These are phyloP conservation scores for Zygotorulaspora chibaensis DNA, from an alignment of 805 yeast genomes.

Conservation along the genomic window DNA sequence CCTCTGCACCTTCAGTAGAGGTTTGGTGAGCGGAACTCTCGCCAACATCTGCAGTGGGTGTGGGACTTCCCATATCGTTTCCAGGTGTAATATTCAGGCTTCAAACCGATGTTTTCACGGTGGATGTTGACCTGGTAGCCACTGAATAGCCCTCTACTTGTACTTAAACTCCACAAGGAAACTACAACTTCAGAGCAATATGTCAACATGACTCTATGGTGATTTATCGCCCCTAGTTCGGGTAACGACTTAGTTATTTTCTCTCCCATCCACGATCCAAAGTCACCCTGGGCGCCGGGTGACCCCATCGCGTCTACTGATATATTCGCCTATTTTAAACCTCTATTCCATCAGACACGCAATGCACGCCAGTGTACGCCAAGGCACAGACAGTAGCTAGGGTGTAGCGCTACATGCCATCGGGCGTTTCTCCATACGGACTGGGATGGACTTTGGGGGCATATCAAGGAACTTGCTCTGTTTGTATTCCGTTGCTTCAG, in stretches of 20 bases:
- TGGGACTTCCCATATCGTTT: constrained; percentile 1
- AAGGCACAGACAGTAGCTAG: too few species aligned
- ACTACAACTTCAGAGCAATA: not conserved
- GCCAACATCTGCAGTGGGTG: not conserved
- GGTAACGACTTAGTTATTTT: constrained; percentile 2
- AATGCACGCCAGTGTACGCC: too few species aligned
- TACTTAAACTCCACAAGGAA: not conserved
- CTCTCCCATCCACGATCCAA: too few species aligned
- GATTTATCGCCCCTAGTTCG: constrained; percentile 7
- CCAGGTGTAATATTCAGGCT: constrained; percentile 8
- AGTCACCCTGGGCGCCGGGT: too few species aligned
- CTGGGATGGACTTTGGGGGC: too few species aligned
- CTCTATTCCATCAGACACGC: too few species aligned
- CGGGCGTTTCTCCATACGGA: too few species aligned
- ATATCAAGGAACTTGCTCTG: too few species aligned
- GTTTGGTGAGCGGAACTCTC: constrained; percentile 1
- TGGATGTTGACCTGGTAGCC: constrained; percentile 15
- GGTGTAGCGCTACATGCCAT: too few species aligned
- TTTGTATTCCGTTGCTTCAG: too few species aligned
- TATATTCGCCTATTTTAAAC: too few species aligned
- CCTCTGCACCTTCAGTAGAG: constrained; percentile 5
- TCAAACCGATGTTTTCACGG: constrained; percentile 17
- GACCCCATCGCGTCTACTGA: too few species aligned
- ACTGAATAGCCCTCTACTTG: not conserved
- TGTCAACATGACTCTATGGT: not conserved